Evolutionary conservation across 2,329 filamentous ascomycete species (phyloP).

Genomic region (Cryphonectria parasitica): DNA sequence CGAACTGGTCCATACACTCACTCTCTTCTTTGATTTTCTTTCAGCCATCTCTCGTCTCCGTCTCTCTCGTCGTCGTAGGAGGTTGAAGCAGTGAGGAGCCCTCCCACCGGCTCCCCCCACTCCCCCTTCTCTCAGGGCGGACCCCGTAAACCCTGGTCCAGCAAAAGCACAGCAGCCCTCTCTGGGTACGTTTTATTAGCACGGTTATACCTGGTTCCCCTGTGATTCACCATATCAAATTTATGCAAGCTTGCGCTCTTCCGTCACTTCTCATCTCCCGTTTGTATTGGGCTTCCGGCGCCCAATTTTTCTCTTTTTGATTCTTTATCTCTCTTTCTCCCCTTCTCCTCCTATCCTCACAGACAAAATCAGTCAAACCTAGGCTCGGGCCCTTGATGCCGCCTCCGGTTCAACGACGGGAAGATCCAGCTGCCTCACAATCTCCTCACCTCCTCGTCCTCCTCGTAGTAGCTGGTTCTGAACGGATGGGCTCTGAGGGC

Average conservation of each 20-base stretch:
- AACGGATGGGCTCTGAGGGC: conserved; percentile 7
- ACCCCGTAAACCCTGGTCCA: background rate
- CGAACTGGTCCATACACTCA: background rate
- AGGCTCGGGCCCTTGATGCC: background rate
- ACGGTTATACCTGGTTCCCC: conserved; percentile 10
- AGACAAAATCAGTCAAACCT: background rate
- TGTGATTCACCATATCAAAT: conserved; percentile 10
- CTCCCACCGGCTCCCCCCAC: background rate
- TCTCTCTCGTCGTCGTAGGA: background rate
- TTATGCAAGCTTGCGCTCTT: conserved; percentile 11
- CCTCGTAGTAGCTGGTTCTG: background rate
- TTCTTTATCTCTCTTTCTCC: background rate
- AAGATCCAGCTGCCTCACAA: conserved; percentile 2
- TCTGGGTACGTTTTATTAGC: background rate
- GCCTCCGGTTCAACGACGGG: conserved; percentile 1
- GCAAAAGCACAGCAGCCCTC: background rate
- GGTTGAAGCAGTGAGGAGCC: conserved; percentile 5
- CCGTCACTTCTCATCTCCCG: conserved; percentile 7
- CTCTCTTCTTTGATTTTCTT: background rate
- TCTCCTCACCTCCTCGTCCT: background rate
- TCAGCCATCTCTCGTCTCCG: background rate
- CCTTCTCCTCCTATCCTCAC: background rate
- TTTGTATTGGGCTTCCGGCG: background rate
- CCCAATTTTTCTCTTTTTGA: background rate
- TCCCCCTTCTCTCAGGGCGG: background rate